Base-by-base conservation (phyloP, 164 flowering plant species). In the Stephania cephalantha region DNA sequence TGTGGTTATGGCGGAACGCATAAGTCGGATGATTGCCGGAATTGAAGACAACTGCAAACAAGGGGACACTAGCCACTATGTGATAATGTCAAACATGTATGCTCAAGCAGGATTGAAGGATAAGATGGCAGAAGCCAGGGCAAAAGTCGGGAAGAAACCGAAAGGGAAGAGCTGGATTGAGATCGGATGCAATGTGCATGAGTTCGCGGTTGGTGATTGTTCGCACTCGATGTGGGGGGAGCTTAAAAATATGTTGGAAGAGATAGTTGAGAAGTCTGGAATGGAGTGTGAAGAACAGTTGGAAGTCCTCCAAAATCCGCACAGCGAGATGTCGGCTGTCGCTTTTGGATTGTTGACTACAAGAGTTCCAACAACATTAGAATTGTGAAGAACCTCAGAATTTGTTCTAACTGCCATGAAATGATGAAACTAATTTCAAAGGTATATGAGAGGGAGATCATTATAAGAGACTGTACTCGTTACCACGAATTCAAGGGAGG, bases 261-360 rank as follows among this genome's bases (percentile, higher is more conserved):
- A 81, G 68, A 53, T 77, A 20, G 63, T 29, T 58, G 55, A 11
- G 50, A 74, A 77, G 48, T 1, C 64, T 1, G 70, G 75, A 46
- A 46, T 44, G 2, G 46, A 55, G 50, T 15, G 65, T 72, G 30
- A 12, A 30, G 30, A 12, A 30, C 20, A 52, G 17, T 35, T 45
- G 55, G 46, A 63, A 22, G 15, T 44, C 52, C 48, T 25, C 9
- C 10, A 17, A 70, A 52, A 65, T 25, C 64, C 31, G 17, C 83
- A 81, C n/a, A 78, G 83, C 29, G 80, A 81, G 78, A 81, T 44
- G 76, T n/a, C 78, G 13, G 80, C 76, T 42, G 74, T 81, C 5
- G 76, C 83, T 9, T 77, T 75, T 69, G 78, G 78, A 42, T 50
- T 81, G 73, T 58, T 81, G 61, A 78, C 10, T 22, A 75, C 78